Evolutionary conservation across 2,329 filamentous ascomycete genomes (phyloP).

Genomic region (Hypoxylon sp.): DNA sequence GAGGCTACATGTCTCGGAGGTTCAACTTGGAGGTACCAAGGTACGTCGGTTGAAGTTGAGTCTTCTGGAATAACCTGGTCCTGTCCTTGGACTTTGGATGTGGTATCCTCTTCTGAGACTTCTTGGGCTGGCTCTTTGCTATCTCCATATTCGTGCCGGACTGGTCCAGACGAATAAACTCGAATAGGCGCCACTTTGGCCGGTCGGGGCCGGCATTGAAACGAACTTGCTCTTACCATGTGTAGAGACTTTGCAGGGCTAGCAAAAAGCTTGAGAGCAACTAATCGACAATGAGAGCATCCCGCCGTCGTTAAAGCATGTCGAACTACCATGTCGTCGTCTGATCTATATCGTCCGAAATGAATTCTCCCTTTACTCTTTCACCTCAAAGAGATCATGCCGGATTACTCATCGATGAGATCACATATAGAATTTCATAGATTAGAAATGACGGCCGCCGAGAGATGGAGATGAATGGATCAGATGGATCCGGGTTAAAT

Average conservation of each 20-base stretch:
- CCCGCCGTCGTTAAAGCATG: conserved; percentile 44
- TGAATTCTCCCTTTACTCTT: background rate
- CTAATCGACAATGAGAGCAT: conserved; percentile 49
- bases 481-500: background rate
- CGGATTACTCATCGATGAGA: conserved; percentile 20
- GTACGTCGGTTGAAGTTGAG: conserved; percentile 47
- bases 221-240: conserved; percentile 25
- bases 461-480: background rate
- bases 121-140: conserved; percentile 10
- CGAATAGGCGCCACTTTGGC: conserved; percentile 27
- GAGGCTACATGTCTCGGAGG: conserved; percentile 64
- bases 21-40: conserved; percentile 88
- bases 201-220: conserved; percentile 25
- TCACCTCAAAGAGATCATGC: background rate
- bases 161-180: conserved; percentile 38
- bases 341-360: background rate
- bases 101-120: conserved; percentile 15
- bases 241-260: conserved; percentile 31
- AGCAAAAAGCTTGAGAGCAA: conserved; percentile 47
- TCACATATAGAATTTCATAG: conserved; percentile 8
- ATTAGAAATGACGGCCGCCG: background rate
- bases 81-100: conserved; percentile 13
- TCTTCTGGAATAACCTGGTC: conserved; percentile 22
- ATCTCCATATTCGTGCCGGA: conserved; percentile 15
- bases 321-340: conserved; percentile 43